Evolutionary conservation across 106 monocot genomes (phyloP), one percentile per base, ranked within the genome.

Genomic region (Apostasia ramifera): DNA sequence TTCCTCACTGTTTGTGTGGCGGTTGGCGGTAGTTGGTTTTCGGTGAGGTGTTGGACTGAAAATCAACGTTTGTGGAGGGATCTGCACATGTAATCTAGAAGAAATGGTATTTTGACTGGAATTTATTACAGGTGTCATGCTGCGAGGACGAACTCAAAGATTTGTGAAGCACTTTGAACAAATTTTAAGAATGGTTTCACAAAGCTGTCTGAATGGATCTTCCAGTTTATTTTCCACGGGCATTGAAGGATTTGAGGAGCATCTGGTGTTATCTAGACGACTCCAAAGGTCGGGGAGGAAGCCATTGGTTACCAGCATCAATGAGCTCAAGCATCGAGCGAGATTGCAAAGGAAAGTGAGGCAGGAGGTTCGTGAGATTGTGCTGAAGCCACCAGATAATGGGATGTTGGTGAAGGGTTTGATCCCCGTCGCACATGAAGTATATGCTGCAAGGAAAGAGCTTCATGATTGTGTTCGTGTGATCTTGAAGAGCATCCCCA

Each of bases 261-360:
- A 67, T 58, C 49, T 11, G 6, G 66, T 77, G 61, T 66, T 70
- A 4, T 70, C 59, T 1, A 42, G 37, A 41, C 61, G 47, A 5
- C 67, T 2, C 6, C 10, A 38, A 46, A 56, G 74, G 8, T 79
- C 79, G 5, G 75, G 69, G 54, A 48, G 84, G 61, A 84, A 84
- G 62, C 80, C 84, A 10, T 67, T 80, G 8, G 76, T 84, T 37
- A 80, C 77, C 5, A 52, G 70, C 69, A 63, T 84, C 46, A 84
- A 52, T 57, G 80, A 84, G 58, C 77, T 84, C 57, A 84, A 84
- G 49, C 76, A 74, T 8, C 48, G 15, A 8, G 80, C 73, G 4
- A 70, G 73, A 47, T 2, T 37, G 51, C 52, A 80, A 40, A 57
- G 73, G 55, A 55, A 73, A 59, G 47, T 14, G 38, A 47, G 80